Base-by-base conservation (phyloP, 2,329 filamentous ascomycete genomes). In the Diaporthe capsici region DNA sequence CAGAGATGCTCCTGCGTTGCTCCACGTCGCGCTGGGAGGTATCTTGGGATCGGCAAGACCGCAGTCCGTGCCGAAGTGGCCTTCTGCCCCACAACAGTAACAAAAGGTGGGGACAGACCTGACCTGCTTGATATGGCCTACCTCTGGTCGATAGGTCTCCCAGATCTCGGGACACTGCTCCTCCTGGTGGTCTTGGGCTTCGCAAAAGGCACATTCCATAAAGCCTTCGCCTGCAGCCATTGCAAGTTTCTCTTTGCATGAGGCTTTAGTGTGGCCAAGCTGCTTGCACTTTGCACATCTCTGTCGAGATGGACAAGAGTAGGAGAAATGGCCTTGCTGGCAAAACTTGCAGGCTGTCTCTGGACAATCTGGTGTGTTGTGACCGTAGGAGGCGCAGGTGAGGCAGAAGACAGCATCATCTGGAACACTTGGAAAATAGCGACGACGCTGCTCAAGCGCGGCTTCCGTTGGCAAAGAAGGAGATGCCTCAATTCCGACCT, bases 201-300 rank as follows among this genome's bases (percentile, higher is more conserved):
- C 84, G 82, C 93, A 95, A 47, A 91, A 85, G 15, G 90, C 89
- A 81, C 93, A 95, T 3, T 88, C 87, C 63, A 78, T 72, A 0
- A 88, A 84, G 31, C 87, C 86, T 77, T 87, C 88, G 22, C 71
- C 77, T 22, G 78, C 72, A 8, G 87, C 84, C 70, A 88, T 78
- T 3, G 83, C 82, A 57, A 94, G 85, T 76, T 91, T 90, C 77
- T 93, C 90, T 2, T 82, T 79, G 80, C 93, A 95, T 10, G 83
- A 78, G 1, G 82, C 79, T 25, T 84, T 82, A 70, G 80, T 79
- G 79, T 95, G 93, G 13, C 93, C 93, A 58, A 89, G 85, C 81
- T 92, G 90, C 65, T 86, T 88, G 82, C 93, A 95, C 80, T 90
- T 91, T 67, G 79, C 81, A 80, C 91, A 93, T 76, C 90, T 86